Base-by-base conservation (phyloP, 2,329 filamentous ascomycete species). In the Botryosphaeria dothidea region DNA sequence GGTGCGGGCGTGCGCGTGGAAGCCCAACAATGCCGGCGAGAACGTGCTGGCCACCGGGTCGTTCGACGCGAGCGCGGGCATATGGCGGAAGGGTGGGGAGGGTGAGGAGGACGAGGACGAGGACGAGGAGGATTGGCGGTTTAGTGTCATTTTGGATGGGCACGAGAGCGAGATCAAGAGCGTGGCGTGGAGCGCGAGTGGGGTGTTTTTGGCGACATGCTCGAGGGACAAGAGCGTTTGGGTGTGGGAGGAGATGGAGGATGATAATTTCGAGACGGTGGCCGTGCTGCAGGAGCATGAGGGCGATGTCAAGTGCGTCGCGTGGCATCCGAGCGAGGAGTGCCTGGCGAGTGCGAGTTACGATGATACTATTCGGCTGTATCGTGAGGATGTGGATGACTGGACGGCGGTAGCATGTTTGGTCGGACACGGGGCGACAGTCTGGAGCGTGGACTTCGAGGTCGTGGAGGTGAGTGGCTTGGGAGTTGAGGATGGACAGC, bases 241-340 rank as follows among this genome's bases (percentile, higher is more conserved):
- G 95, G 92, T 99, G 71, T 99, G 95, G 95, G 95, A 99, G 79
- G 95, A 98, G 76, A 86, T 97, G 62, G 91, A 90, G 17, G 93
- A 96, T 64, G 94, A 97, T 76, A 95, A 98, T 75, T 98, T 93
- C 82, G 95, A 99, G 83, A 98, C 95, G 1, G 89, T 98, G 17
- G 95, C 94, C 0, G 94, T 98, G 62, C 84, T 98, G 72, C 92
- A 92, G 78, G 95, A 98, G 79, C 95, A 99, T 76, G 91, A 93
- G 52, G 93, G 92, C 23, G 95, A 99, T 78, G 93, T 99, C 69
- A 99, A 99, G 77, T 92, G 89, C 68, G 92, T 99, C 1, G 87
- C 89, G 2, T 99, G 95, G 95, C 93, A 95, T 75, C 92, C 92
- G 0, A 88, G 89, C 62, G 85, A 85, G 71, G 80, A 97, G 69